Base-by-base conservation (phyloP, 2,329 filamentous ascomycete genomes). In the Immersiporthe knoxdaviesiana region DNA sequence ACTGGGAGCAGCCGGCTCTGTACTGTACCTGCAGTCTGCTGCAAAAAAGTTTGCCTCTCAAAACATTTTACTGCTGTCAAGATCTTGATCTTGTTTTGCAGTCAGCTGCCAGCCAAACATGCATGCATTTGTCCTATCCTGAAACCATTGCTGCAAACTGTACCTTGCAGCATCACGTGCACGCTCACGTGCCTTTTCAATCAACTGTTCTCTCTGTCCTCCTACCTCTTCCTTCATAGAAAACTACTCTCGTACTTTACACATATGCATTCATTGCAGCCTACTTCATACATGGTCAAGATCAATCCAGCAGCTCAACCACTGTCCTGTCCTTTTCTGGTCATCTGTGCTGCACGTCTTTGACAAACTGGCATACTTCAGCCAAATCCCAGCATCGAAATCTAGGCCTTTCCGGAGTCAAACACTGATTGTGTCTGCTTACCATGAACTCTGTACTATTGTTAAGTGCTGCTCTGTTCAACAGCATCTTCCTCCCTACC, bases 81-180 rank as follows among this genome's bases (percentile, higher is more conserved):
- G 44, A 47, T 10, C 44, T 47, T 21, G 18, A 35, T 35, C 35
- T 35, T 35, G 4, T 35, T 35, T 35, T 35, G n/a, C n/a, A n/a
- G n/a, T n/a, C n/a, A n/a, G 27, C 54, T 27, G 52, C 52, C 52
- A 56, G 52, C 37, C 37, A 39, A 30, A 27, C 35, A 35, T 44
- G 16, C 41, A 44, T 44, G 16, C 6, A 18, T 44, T 5, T 21
- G 14, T 21, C 16, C 41, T 44, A 12, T 54, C 14, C 30, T 30
- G 3, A 56, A 56, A 14, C 11, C 10, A 52, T 12, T 10, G 1
- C 24, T 16, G 11, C 11, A n/a, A 39, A 24, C 32, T 39, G 62
- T 54, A 64, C 62, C 62, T 64, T 64, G 62, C 62, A 64, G 35
- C 44, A 64, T 64, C 62, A 64, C 62, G 62, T 64, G 62, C 44